Percentiles rank a stretch among this genome's conserved stretches.
Conservation (phyloP, 2,329 filamentous ascomycete genomes). For the Epichloe sibirici region DNA sequence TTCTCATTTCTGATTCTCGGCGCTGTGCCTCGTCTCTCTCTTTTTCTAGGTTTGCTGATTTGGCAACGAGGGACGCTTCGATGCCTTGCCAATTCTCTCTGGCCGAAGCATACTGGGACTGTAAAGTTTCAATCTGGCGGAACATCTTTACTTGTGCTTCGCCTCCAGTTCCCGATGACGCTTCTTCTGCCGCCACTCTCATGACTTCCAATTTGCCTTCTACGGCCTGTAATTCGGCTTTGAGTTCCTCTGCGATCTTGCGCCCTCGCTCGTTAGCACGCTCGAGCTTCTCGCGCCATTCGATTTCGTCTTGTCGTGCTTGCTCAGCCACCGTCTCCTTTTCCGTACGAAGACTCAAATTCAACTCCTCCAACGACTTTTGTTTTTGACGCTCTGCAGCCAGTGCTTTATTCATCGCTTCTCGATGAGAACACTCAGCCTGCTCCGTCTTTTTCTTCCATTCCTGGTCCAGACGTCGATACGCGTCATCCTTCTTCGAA, state of each 20-base stretch:
- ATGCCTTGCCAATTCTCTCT: constrained; percentile 98
- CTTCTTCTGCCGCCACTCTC: constrained; percentile 77
- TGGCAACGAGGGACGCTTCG: constrained; percentile 70
- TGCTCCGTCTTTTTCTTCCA: constrained; percentile 55
- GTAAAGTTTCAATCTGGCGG: constrained; percentile 86
- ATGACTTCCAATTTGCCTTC: constrained; percentile 87
- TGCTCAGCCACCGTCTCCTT: constrained; percentile 64
- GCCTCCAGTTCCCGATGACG: constrained; percentile 66
- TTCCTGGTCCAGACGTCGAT: constrained; percentile 58
- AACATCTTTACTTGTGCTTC: constrained; percentile 82
- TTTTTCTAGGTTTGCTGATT: constrained; percentile 68
- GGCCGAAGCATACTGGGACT: constrained; percentile 88
- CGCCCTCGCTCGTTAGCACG: constrained; percentile 59
- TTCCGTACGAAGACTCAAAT: constrained; percentile 61
- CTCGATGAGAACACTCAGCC: constrained; percentile 51
- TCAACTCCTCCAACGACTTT: constrained; percentile 43
- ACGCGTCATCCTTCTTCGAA: constrained; percentile 48
- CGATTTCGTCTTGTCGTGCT: constrained; percentile 53
- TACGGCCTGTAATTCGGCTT: constrained; percentile 61
- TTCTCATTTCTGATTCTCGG: constrained; percentile 76
- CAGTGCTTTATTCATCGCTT: constrained; percentile 53
- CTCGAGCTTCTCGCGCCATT: constrained; percentile 60
- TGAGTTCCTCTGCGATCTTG: constrained; percentile 62
- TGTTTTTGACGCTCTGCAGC: constrained; percentile 50
- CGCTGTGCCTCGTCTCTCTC: constrained; percentile 78